A percentile compares a stretch with the other conserved stretches of the same genome.
These are phyloP conservation scores for Zalaria sp. DNA, from an alignment of 2,329 filamentous ascomycete species.

Conservation along the genomic window DNA sequence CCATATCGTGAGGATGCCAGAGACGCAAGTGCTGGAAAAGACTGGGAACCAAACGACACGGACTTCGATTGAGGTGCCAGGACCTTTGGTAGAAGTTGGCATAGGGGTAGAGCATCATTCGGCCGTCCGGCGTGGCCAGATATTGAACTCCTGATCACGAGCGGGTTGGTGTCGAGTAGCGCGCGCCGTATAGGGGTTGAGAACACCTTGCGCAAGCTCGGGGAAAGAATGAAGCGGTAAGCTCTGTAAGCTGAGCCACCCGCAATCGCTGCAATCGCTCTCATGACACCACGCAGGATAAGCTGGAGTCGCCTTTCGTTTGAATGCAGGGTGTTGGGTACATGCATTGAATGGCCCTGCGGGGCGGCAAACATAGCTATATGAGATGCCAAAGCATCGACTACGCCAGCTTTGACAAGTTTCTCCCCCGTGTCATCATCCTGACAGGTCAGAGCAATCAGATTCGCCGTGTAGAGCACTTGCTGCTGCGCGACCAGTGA, in stretches of 20 bases:
- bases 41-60: slow-evolving; percentile 4
- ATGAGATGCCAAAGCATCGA: slow-evolving; percentile 64
- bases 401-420: slow-evolving; percentile 57
- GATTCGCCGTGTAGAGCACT: slow-evolving; percentile 43
- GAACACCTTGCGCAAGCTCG: slow-evolving; percentile 32
- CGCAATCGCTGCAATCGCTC: slow-evolving; percentile 64
- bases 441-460: slow-evolving; percentile 50
- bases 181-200: not conserved
- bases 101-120: slow-evolving; percentile 1
- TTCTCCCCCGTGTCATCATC: slow-evolving; percentile 56
- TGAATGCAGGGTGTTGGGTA: slow-evolving; percentile 9
- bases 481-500: slow-evolving; percentile 45
- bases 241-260: slow-evolving; percentile 67
- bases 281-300: slow-evolving; percentile 47
- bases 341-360: slow-evolving; percentile 32
- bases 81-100: slow-evolving; percentile 6
- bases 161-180: not conserved
- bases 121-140: not conserved
- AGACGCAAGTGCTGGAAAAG: slow-evolving; percentile 4
- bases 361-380: slow-evolving; percentile 31
- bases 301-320: slow-evolving; percentile 33
- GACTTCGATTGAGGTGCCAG: slow-evolving; percentile 6
- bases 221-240: slow-evolving; percentile 35
- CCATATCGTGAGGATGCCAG: slow-evolving; percentile 2
- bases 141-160: not conserved